Conservation (phyloP, 2,329 filamentous ascomycete species). For the Parascedosporium putredinis region DNA sequence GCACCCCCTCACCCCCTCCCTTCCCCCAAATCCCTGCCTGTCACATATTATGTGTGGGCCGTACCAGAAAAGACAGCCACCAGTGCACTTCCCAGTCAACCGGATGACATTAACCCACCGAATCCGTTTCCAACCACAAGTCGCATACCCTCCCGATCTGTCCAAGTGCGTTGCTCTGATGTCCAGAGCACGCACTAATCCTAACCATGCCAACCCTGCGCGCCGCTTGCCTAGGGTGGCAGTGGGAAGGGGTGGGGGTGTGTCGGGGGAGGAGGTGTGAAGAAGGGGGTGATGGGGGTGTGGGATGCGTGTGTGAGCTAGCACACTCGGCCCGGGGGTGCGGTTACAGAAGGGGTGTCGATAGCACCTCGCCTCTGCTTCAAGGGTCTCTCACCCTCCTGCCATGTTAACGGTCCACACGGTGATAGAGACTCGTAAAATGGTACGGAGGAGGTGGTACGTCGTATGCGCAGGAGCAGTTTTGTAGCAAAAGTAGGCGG, state of each 20-base stretch:
- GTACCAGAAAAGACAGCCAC: constrained; percentile 3
- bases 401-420: background rate
- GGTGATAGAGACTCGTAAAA: background rate
- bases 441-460: background rate
- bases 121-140: constrained; percentile 5
- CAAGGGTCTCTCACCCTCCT: background rate
- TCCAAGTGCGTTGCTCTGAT: background rate
- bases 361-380: background rate
- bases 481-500: background rate
- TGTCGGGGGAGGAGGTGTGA: background rate
- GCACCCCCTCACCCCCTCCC: too few species aligned
- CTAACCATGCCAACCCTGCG: too few species aligned
- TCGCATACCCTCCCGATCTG: background rate
- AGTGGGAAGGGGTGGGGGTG: background rate
- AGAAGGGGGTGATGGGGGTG: constrained; percentile 1
- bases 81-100: background rate
- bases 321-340: background rate
- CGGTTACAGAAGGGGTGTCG: constrained; percentile 1
- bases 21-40: constrained; percentile 7
- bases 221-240: background rate
- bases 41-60: constrained; percentile 9
- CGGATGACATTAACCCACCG: constrained; percentile 1
- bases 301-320: background rate
- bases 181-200: background rate
- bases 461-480: background rate